Evolutionary conservation across 306 rosid genomes (phyloP).

Genomic region (Prunus mongolica): DNA sequence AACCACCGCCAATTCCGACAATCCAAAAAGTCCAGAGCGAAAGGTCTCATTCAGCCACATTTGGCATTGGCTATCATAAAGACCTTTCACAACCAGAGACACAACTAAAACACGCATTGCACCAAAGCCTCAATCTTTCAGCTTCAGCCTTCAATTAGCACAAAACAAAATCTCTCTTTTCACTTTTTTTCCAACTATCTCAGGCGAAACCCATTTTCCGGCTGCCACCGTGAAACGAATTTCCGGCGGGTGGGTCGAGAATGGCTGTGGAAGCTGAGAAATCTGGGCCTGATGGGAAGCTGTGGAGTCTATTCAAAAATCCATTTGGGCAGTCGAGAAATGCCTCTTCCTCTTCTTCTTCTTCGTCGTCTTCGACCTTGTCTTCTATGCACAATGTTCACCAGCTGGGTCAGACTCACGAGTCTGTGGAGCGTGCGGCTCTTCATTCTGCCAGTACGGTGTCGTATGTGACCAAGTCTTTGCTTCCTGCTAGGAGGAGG

Average conservation of each 20-base stretch:
- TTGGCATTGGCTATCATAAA: conserved; percentile 24
- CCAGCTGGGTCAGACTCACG: conserved; percentile 45
- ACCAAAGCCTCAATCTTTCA: conserved; percentile 25
- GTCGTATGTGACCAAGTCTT: conserved; percentile 76
- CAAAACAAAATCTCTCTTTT: conserved; percentile 29
- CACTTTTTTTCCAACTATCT: neutral
- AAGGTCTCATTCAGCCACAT: conserved; percentile 43
- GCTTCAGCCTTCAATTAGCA: neutral
- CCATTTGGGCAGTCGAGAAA: conserved; percentile 80
- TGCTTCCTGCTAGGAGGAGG: conserved; percentile 73
- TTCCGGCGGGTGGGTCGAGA: neutral
- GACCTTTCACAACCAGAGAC: conserved; percentile 33
- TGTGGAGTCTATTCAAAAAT: conserved; percentile 62
- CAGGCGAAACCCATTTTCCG: conserved; percentile 23
- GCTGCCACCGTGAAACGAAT: neutral
- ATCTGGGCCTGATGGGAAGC: conserved; percentile 53
- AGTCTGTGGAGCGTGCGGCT: conserved; percentile 51
- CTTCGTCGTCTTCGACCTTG: conserved; percentile 22
- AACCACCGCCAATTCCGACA: conserved; percentile 39
- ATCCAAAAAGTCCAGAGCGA: conserved; percentile 27
- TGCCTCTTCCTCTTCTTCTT: conserved; percentile 46
- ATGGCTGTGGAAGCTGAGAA: conserved; percentile 68
- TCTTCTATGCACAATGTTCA: conserved; percentile 42
- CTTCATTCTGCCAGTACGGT: conserved; percentile 50
- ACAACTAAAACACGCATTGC: conserved; percentile 13